Evolutionary conservation across 192 early-diverging fungal species (phyloP).

Genomic region (Powellomyces hirtus): DNA sequence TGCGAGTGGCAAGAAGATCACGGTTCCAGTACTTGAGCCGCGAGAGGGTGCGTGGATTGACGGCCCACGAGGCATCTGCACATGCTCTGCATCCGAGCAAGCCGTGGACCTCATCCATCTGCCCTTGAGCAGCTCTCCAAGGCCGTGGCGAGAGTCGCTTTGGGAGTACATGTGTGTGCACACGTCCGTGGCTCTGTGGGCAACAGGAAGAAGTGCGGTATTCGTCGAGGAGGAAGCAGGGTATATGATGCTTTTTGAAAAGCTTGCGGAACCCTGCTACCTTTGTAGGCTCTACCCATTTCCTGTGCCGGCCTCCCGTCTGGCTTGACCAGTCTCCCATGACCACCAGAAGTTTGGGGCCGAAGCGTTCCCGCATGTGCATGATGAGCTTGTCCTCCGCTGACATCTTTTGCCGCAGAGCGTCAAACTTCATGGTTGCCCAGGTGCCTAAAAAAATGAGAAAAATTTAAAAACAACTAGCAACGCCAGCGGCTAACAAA

Average conservation of each 20-base stretch:
- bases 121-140: background rate
- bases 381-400: constrained; percentile 13
- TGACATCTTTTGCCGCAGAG: no score
- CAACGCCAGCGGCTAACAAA: no score
- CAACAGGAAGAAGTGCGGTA: constrained; percentile 15
- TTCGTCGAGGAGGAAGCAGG: constrained; percentile 19
- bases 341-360: constrained; percentile 1
- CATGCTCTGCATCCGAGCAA: background rate
- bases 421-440: no score
- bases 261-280: constrained; percentile 3
- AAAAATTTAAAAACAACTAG: no score
- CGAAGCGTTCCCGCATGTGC: constrained; percentile 4
- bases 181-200: background rate
- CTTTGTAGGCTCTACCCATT: background rate
- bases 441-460: no score
- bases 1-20: background rate
- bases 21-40: background rate
- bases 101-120: background rate
- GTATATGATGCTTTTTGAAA: constrained; percentile 11
- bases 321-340: constrained; percentile 27
- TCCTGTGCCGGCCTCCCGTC: background rate
- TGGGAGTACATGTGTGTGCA: background rate
- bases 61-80: background rate
- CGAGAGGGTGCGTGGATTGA: background rate
- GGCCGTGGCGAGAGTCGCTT: background rate